A percentile compares a stretch with the other conserved stretches of the same genome.
Conservation (phyloP, 2,329 filamentous ascomycete genomes). For the Bipolaris sorokiniana region DNA sequence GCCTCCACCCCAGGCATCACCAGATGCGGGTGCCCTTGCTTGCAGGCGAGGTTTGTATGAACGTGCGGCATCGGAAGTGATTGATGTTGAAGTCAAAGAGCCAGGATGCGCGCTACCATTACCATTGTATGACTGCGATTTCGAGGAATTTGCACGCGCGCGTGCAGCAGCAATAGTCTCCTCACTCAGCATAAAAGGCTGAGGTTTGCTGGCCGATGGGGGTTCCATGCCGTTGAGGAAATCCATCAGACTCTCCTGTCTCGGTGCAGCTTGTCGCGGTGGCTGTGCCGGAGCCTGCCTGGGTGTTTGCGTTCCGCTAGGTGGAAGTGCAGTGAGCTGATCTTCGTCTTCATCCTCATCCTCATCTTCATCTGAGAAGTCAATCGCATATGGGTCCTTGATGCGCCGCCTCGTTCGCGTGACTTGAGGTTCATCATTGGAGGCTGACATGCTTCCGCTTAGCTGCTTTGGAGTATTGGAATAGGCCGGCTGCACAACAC, state of each 20-base stretch:
- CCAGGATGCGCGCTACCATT: conserved; percentile 12
- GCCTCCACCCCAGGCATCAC: conserved; percentile 17
- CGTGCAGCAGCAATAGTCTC: conserved; percentile 44
- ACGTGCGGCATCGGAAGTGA: conserved; percentile 29
- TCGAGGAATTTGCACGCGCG: conserved; percentile 32
- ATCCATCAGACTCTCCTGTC: conserved; percentile 69
- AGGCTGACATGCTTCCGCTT: conserved; percentile 37
- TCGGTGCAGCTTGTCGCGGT: conserved; percentile 6
- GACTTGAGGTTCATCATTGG: conserved; percentile 59
- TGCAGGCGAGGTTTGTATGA: conserved; percentile 38
- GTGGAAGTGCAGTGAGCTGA: conserved; percentile 55
- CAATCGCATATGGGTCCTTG: conserved; percentile 92
- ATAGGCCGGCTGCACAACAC: conserved; percentile 45
- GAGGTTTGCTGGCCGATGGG: conserved; percentile 51
- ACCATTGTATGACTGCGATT: conserved; percentile 23
- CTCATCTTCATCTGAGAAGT: conserved; percentile 56
- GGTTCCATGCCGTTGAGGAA: conserved; percentile 75
- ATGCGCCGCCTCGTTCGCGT: conserved; percentile 77
- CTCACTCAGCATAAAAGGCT: conserved; percentile 43
- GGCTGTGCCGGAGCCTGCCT: conserved; percentile 18
- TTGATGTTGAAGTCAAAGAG: conserved; percentile 20
- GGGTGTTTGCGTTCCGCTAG: conserved; percentile 28
- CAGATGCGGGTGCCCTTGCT: conserved; percentile 33
- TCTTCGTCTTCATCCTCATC: conserved; percentile 55
- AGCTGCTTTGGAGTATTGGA: conserved; percentile 46